Percentiles rank a stretch among this genome's conserved stretches.
These are phyloP conservation scores for Fusarium oxysporum DNA, from an alignment of 2,329 filamentous ascomycete genomes.

Conservation along the genomic window DNA sequence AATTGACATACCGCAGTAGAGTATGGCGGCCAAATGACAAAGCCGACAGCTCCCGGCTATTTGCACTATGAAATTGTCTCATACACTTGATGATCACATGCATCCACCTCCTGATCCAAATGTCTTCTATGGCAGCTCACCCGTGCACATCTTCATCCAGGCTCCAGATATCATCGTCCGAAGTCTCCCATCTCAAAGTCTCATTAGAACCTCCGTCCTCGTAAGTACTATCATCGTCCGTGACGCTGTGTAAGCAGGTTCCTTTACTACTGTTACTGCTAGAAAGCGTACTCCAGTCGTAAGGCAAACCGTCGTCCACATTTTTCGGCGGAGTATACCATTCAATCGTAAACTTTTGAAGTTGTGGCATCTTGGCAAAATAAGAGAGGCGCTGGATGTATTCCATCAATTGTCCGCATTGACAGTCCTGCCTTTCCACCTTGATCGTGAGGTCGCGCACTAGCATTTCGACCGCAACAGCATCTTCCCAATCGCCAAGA, in stretches of 20 bases:
- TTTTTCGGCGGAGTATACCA: not conserved
- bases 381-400: not conserved
- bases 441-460: constrained; percentile 2
- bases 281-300: not conserved
- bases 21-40: not conserved
- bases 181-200: not conserved
- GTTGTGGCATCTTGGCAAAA: constrained; percentile 1
- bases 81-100: not conserved
- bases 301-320: not conserved
- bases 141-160: not conserved
- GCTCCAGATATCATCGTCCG: not conserved
- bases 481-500: constrained; percentile 7
- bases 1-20: not conserved
- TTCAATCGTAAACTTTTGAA: constrained; percentile 1
- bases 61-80: too few species aligned
- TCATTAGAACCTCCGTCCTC: not conserved
- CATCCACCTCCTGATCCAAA: not conserved
- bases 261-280: not conserved
- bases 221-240: not conserved
- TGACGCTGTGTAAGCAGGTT: not conserved
- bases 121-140: not conserved
- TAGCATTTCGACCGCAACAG: not conserved
- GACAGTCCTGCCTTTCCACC: constrained; percentile 3
- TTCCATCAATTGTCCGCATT: constrained; percentile 4
- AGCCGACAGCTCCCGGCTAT: not conserved